Percentiles rank a stretch among this genome's conserved stretches.
Evolutionary conservation across 306 rosid genomes (phyloP).

Genomic region (Casuarina glauca): DNA sequence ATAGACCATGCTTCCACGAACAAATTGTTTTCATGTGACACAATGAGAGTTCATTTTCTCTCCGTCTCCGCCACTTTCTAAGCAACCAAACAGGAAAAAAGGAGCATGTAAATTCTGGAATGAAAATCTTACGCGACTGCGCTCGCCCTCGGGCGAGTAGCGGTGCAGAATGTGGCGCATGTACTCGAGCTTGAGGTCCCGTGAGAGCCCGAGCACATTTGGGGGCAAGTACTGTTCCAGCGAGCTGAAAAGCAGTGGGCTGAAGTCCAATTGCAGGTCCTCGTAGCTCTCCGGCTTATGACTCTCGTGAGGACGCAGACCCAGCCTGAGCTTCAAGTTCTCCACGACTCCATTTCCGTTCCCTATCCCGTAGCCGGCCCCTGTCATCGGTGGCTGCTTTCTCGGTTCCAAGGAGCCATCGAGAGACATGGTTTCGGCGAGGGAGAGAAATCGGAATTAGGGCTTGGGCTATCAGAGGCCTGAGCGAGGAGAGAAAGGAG

Average conservation of each 20-base stretch:
- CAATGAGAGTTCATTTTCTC: not conserved
- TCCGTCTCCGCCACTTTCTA: constrained; percentile 10
- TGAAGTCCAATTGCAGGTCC: constrained; percentile 67
- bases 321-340: constrained; percentile 41
- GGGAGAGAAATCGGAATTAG: not conserved
- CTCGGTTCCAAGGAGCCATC: constrained; percentile 53
- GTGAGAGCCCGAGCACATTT: constrained; percentile 52
- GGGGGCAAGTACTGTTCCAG: constrained; percentile 79
- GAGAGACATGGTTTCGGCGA: constrained; percentile 39
- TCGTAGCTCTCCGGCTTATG: constrained; percentile 82
- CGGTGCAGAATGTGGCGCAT: constrained; percentile 70
- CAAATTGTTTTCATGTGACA: not conserved
- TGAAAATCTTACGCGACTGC: constrained; percentile 51
- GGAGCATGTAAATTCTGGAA: not conserved
- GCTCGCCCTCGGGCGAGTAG: constrained; percentile 69
- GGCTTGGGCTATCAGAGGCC: not conserved
- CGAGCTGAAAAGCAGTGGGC: constrained; percentile 72
- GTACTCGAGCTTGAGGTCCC: constrained; percentile 68
- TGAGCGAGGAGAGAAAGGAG: not conserved
- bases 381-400: constrained; percentile 34
- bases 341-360: constrained; percentile 11
- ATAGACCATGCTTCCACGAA: not conserved
- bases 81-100: constrained; percentile 19
- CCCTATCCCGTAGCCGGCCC: constrained; percentile 45
- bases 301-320: constrained; percentile 52